Evolutionary conservation across 2,329 filamentous ascomycete species (phyloP), one percentile per base, ranked within the genome.

Genomic region (Xylariaceae sp.): DNA sequence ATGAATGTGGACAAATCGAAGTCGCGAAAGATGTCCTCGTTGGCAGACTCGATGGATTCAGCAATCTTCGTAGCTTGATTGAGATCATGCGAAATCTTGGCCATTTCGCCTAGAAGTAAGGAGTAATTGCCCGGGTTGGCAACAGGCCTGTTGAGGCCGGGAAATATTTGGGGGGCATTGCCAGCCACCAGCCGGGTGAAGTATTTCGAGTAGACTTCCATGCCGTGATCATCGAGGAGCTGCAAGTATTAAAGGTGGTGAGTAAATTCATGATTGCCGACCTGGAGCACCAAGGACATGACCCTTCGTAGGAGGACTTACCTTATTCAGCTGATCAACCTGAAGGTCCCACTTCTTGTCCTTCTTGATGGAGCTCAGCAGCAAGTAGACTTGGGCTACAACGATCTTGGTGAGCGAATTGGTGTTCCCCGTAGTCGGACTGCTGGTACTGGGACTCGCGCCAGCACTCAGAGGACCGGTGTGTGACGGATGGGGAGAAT

Each of bases 201-300:
- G 67, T 93, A 96, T 73, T 90, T 94, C 47, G 88, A 83, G 65
- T 90, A 96, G 63, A 96, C 89, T 76, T 98, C 94, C 91, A 98
- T 98, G 63, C 90, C 90, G 89, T 95, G 85, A 60, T 91, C 90
- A 80, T 95, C 85, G 71, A 97, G 85, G 64, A 97, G 83, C 87
- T 95, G 51, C n/a, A 48, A 28, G 22, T n/a, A n/a, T n/a, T n/a
- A 17, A 7, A 28, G 28, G 38, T 38, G 38, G 37, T 37, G 26
- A 42, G 33, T 3, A 15, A 15, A 22, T 44, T 33, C 41, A 35
- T 38, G 18, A 19, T 11, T 11, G 19, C 22, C 19, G 13, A 29
- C n/a, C 19, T 18, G 32, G 29, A 12, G 16, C 32, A 17, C 26
- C 30, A 19, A 13, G 9, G 13, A 41, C 8, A 37, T 28, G 29